These are phyloP conservation scores for Knoxdaviesia proteae DNA, from an alignment of 2,329 filamentous ascomycete species.

Conservation along the genomic window DNA sequence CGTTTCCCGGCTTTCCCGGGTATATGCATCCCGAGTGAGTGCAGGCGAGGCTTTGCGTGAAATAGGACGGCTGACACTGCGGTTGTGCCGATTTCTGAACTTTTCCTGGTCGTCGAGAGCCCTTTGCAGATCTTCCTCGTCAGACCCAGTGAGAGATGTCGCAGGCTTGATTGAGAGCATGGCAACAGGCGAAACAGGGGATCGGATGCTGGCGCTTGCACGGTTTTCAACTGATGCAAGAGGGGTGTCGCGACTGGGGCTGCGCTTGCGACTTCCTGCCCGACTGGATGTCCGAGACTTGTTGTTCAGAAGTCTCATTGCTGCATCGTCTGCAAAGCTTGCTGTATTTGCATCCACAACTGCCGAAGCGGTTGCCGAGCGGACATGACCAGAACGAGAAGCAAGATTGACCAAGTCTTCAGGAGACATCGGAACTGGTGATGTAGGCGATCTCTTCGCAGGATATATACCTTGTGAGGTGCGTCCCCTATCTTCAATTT, in stretches of 20 bases:
- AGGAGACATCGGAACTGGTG: slow-evolving; percentile 83
- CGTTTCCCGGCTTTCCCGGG: no score
- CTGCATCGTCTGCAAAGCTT: not conserved
- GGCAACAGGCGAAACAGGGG: slow-evolving; percentile 50
- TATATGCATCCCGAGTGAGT: no score
- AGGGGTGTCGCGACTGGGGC: not conserved
- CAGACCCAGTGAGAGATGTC: slow-evolving; percentile 25
- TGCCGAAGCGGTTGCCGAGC: slow-evolving; percentile 9
- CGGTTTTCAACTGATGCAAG: not conserved
- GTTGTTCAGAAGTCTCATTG: slow-evolving; percentile 5
- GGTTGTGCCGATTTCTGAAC: slow-evolving; percentile 33
- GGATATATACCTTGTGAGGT: slow-evolving; percentile 34
- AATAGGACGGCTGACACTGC: slow-evolving; percentile 24
- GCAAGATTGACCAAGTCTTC: slow-evolving; percentile 50
- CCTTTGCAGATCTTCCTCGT: slow-evolving; percentile 38
- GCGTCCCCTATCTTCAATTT: no score
- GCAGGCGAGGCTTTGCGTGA: no score
- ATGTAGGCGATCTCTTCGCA: slow-evolving; percentile 71
- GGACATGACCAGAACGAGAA: no score
- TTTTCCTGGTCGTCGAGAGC: slow-evolving; percentile 31
- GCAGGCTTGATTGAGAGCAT: not conserved
- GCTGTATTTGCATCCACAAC: slow-evolving; percentile 3
- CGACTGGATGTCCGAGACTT: slow-evolving; percentile 24
- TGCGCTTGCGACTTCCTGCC: slow-evolving; percentile 14
- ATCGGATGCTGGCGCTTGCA: slow-evolving; percentile 22